Conservation (phyloP, 2,329 filamentous ascomycete genomes). For the Ceratocystis variospora region DNA sequence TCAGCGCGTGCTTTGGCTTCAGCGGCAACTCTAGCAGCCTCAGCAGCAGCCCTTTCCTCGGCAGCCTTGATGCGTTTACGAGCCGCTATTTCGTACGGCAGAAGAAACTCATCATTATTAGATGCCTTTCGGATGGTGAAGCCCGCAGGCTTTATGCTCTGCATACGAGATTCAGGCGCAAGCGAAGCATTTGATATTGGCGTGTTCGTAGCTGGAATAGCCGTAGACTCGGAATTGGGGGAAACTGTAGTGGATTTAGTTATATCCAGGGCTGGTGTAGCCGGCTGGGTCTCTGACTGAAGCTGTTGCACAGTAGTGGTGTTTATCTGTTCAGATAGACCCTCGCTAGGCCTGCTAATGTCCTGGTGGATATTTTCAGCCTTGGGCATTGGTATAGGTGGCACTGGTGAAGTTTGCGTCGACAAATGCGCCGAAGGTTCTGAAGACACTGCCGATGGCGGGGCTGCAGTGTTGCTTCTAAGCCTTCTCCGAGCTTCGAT, state of each 20-base stretch:
- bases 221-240: neutral
- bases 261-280: neutral
- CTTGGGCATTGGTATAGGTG: neutral
- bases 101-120: slow-evolving; percentile 10
- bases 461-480: neutral
- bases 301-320: neutral
- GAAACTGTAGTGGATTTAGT: neutral
- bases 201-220: neutral
- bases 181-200: neutral
- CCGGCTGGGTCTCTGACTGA: neutral
- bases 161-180: neutral
- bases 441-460: neutral
- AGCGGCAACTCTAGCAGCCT: neutral
- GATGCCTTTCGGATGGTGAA: slow-evolving; percentile 13
- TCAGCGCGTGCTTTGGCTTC: neutral
- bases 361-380: too few species aligned
- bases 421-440: neutral
- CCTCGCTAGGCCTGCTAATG: neutral
- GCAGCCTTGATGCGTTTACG: neutral
- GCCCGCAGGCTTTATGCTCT: neutral
- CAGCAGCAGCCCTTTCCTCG: neutral
- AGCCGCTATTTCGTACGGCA: slow-evolving; percentile 11
- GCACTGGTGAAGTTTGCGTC: neutral
- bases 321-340: slow-evolving; percentile 6
- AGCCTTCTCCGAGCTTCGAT: slow-evolving; percentile 12